Evolutionary conservation across 2,329 filamentous ascomycete genomes (phyloP).

Genomic region (Orbilia quercus): DNA sequence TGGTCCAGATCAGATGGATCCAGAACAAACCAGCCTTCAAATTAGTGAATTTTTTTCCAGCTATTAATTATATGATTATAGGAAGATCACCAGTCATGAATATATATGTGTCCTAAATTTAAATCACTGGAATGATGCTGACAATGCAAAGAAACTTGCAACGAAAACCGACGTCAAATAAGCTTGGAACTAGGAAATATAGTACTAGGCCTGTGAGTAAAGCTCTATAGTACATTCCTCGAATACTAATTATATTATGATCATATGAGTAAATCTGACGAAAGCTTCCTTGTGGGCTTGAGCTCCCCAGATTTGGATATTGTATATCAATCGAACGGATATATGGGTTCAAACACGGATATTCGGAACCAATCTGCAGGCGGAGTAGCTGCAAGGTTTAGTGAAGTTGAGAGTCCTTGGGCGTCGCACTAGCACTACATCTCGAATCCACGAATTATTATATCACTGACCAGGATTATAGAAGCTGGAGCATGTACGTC

Average conservation of each 20-base stretch:
- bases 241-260: background rate
- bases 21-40: background rate
- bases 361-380: slow-evolving; percentile 1
- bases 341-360: background rate
- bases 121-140: no score
- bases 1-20: background rate
- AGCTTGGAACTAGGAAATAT: no score
- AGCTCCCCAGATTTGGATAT: no score
- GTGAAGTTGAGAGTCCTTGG: background rate
- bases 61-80: background rate
- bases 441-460: background rate
- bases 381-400: background rate
- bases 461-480: background rate
- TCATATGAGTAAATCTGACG: background rate
- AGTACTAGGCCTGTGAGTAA: no score
- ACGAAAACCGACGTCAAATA: no score
- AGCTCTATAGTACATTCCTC: no score
- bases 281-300: background rate
- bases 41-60: background rate
- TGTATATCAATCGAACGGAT: no score
- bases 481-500: background rate
- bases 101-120: no score
- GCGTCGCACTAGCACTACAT: background rate
- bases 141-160: no score
- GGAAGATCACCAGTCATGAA: no score